Conservation (phyloP, 2,329 filamentous ascomycete species). For the Claviceps sp. region DNA sequence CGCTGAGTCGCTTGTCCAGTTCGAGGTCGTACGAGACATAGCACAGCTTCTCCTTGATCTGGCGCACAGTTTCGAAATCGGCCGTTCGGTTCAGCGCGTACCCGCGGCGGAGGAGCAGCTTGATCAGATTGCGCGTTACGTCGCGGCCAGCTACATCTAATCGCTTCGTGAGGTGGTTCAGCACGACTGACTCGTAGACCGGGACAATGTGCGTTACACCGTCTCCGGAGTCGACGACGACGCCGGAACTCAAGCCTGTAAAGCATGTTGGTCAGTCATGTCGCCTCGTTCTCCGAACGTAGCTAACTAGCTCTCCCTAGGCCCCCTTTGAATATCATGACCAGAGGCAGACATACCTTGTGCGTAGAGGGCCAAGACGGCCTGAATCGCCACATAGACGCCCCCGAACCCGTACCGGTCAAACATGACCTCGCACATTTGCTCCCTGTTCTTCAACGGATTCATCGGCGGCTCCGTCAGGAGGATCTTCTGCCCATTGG, state of each 20-base stretch:
- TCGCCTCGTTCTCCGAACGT: neutral
- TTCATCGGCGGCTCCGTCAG: slow-evolving; percentile 97
- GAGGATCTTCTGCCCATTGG: slow-evolving; percentile 87
- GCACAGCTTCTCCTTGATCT: slow-evolving; percentile 99
- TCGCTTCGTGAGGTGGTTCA: slow-evolving; percentile 89
- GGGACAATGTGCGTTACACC: slow-evolving; percentile 98
- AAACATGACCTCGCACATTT: slow-evolving; percentile 99
- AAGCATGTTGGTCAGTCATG: neutral
- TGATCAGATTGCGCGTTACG: slow-evolving; percentile 96
- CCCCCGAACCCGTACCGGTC: slow-evolving; percentile 92
- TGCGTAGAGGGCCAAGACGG: slow-evolving; percentile 87
- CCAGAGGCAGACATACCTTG: slow-evolving; percentile 49
- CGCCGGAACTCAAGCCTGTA: slow-evolving; percentile 70
- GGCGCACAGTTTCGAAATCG: slow-evolving; percentile 96
- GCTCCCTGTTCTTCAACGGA: slow-evolving; percentile 87
- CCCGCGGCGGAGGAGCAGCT: slow-evolving; percentile 79
- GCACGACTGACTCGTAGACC: slow-evolving; percentile 93
- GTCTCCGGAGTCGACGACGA: slow-evolving; percentile 97
- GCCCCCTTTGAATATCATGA: no score
- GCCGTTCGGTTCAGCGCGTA: slow-evolving; percentile 97
- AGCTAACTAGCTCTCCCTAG: no score
- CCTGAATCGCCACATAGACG: slow-evolving; percentile 96
- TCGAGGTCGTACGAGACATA: slow-evolving; percentile 98
- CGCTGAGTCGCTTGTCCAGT: slow-evolving; percentile 86
- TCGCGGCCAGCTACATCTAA: slow-evolving; percentile 93